phyloP scores from a whole-genome alignment of 2,329 filamentous ascomycete species.

The Fusarium secorum region DNA sequence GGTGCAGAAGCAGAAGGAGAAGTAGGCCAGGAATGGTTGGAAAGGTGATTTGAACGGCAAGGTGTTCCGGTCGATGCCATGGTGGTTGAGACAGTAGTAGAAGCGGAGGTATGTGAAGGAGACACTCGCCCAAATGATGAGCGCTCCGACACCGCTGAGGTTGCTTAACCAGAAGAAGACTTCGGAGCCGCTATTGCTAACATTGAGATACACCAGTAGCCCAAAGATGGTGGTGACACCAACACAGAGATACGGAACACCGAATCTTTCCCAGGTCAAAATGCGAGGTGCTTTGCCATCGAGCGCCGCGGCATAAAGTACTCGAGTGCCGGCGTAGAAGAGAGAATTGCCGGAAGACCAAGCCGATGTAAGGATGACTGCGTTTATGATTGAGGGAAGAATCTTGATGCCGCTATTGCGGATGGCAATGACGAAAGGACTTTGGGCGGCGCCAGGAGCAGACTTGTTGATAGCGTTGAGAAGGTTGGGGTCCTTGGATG shows the following conservation, averaged over 20 bases:
- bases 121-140: conserved; percentile 60
- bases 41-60: conserved; percentile 61
- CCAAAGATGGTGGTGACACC: conserved; percentile 5
- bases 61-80: conserved; percentile 54
- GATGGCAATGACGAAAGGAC: conserved; percentile 73
- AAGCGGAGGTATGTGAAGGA: conserved; percentile 43
- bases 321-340: conserved; percentile 72
- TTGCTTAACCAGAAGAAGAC: conserved; percentile 29
- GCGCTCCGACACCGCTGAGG: conserved; percentile 9
- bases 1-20: conserved; percentile 64
- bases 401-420: conserved; percentile 69
- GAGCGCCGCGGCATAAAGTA: conserved; percentile 73
- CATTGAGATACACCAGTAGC: conserved; percentile 36
- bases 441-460: conserved; percentile 49
- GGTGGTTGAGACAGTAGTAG: conserved; percentile 57
- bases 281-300: conserved; percentile 64
- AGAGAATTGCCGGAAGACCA: conserved; percentile 69
- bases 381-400: conserved; percentile 73
- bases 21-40: conserved; percentile 71
- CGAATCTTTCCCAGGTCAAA: conserved; percentile 9
- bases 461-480: conserved; percentile 63
- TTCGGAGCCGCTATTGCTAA: conserved; percentile 22
- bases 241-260: conserved; percentile 23
- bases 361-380: conserved; percentile 71
- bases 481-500: conserved; percentile 71